phyloP scores from a whole-genome alignment of 148 eudicot genomes.

The Rhododendron molle region DNA sequence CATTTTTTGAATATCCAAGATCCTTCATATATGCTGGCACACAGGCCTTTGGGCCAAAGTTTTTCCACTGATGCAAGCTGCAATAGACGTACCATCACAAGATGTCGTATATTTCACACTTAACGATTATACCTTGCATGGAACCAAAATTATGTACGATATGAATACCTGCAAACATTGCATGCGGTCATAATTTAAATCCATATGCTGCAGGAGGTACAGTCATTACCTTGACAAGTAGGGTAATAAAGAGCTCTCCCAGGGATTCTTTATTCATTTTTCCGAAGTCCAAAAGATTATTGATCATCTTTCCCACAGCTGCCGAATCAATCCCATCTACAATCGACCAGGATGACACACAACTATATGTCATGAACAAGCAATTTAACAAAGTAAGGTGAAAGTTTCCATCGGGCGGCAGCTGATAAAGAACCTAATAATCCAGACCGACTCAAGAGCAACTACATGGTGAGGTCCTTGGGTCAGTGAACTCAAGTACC shows the following conservation, averaged over 20 bases:
- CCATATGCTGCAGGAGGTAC: background rate
- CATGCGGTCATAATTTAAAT: background rate
- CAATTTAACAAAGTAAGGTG: background rate
- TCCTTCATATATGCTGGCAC: conserved; percentile 63
- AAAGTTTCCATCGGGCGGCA: background rate
- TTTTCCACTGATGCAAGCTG: conserved; percentile 62
- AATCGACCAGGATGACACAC: conserved; percentile 6
- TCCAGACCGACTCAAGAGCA: background rate
- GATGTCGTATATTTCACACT: background rate
- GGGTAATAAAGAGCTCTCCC: conserved; percentile 70
- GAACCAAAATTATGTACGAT: background rate
- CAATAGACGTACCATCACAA: conserved; percentile 6
- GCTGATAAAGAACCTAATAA: background rate
- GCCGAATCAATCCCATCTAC: conserved; percentile 64
- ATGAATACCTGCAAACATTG: background rate
- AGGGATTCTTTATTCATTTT: conserved; percentile 61
- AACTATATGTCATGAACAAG: background rate
- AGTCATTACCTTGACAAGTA: conserved; percentile 61
- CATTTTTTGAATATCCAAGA: conserved; percentile 57
- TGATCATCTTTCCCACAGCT: conserved; percentile 35
- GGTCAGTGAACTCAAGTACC: background rate
- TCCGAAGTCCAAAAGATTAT: conserved; percentile 46
- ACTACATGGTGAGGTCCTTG: background rate
- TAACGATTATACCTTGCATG: background rate
- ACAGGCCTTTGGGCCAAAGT: conserved; percentile 71